A percentile compares a stretch with the other conserved stretches of the same genome.
Evolutionary conservation across 1,284 basidiomycete genomes (phyloP).

Genomic region (Fistulina hepatica): DNA sequence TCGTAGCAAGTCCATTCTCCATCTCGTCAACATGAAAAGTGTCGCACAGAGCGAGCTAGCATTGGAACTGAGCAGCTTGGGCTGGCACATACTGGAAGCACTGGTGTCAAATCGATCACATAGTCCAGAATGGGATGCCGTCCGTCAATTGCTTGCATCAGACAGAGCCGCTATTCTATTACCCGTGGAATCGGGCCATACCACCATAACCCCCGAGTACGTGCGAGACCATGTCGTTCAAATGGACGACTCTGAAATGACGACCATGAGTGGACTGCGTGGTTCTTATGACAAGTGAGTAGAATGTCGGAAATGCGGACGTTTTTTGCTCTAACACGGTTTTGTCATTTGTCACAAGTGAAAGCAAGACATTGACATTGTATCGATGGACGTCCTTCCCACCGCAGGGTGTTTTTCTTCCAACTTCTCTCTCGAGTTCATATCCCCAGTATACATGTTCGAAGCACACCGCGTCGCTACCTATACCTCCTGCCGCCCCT

Average conservation of each 20-base stretch:
- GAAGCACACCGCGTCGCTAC: slow-evolving; percentile 16
- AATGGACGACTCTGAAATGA: slow-evolving; percentile 44
- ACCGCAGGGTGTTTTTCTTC: slow-evolving; percentile 39
- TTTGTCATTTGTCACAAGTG: too few species aligned
- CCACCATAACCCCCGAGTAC: slow-evolving; percentile 58
- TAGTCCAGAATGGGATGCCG: too few species aligned
- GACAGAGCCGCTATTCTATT: slow-evolving; percentile 69
- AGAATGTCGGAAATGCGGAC: slow-evolving; percentile 18
- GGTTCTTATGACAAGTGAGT: slow-evolving; percentile 53
- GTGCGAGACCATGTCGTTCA: slow-evolving; percentile 71
- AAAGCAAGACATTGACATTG: too few species aligned
- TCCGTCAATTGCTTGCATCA: slow-evolving; percentile 6
- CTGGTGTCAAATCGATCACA: slow-evolving; percentile 27
- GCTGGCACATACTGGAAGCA: slow-evolving; percentile 78
- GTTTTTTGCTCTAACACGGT: too few species aligned
- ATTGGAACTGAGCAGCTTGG: slow-evolving; percentile 56
- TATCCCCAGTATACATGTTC: slow-evolving; percentile 6
- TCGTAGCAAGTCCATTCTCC: slow-evolving; percentile 56
- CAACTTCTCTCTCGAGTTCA: slow-evolving; percentile 33
- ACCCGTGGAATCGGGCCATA: slow-evolving; percentile 45
- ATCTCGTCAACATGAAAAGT: slow-evolving; percentile 73
- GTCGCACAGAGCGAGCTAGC: slow-evolving; percentile 62
- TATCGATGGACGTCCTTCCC: slow-evolving; percentile 48
- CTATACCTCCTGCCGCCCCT: slow-evolving; percentile 12
- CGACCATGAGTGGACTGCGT: slow-evolving; percentile 75